A percentile compares a stretch with the other conserved stretches of the same genome.
phyloP scores from a whole-genome alignment of 768 basidiomycete genomes.

The Chalciporus sphaerocephalus region DNA sequence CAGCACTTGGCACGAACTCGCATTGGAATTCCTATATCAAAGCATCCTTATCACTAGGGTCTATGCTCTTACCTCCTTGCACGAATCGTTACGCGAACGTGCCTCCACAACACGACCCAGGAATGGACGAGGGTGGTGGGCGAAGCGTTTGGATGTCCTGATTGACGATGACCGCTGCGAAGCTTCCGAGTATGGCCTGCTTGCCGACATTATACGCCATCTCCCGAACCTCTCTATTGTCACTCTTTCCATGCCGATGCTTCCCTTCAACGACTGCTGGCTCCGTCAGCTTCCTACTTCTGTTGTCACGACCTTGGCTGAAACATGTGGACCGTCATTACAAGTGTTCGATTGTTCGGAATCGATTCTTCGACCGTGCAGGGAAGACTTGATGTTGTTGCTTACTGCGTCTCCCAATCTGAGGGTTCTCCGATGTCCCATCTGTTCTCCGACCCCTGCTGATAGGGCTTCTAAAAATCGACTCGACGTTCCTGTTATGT shows the following conservation, averaged over 20 bases:
- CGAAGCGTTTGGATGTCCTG: slow-evolving; percentile 24
- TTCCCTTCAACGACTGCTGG: slow-evolving; percentile 24
- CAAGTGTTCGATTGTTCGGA: slow-evolving; percentile 30
- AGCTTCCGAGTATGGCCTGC: slow-evolving; percentile 18
- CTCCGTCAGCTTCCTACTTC: slow-evolving; percentile 22
- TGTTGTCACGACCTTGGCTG: slow-evolving; percentile 19
- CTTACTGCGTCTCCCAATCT: slow-evolving; percentile 26
- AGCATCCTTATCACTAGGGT: slow-evolving; percentile 21
- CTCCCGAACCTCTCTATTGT: slow-evolving; percentile 24
- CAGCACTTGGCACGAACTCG: slow-evolving; percentile 20
- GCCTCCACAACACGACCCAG: slow-evolving; percentile 2
- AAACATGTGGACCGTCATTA: slow-evolving; percentile 25
- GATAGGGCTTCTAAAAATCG: slow-evolving; percentile 16
- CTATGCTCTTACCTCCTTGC: slow-evolving; percentile 13
- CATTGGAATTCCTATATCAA: slow-evolving; percentile 21
- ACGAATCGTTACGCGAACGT: slow-evolving; percentile 11
- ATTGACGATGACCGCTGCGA: slow-evolving; percentile 26
- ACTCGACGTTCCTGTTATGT: slow-evolving; percentile 26
- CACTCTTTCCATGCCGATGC: slow-evolving; percentile 26
- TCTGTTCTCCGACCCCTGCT: slow-evolving; percentile 24
- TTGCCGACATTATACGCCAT: slow-evolving; percentile 23
- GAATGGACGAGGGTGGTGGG: slow-evolving; percentile 23
- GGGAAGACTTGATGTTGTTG: slow-evolving; percentile 29
- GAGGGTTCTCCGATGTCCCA: slow-evolving; percentile 25
- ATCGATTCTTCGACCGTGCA: slow-evolving; percentile 27